These are phyloP conservation scores for Metahyphopichia silvanorum DNA, from an alignment of 805 yeast species.

Conservation along the genomic window DNA sequence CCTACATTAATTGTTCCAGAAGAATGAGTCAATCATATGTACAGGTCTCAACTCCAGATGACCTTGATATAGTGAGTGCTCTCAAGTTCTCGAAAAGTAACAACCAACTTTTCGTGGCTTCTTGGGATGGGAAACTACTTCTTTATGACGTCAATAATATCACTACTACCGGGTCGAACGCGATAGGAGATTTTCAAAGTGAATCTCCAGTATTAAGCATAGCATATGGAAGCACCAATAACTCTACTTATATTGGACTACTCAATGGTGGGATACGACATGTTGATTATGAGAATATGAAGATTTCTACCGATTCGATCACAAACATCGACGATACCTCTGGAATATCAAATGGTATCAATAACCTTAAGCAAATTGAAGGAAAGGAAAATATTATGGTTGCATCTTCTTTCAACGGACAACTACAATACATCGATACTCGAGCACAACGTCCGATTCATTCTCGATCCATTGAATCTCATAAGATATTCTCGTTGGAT, in stretches of 20 bases:
- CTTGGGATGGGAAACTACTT: conserved; percentile 56
- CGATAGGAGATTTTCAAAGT: conserved; percentile 7
- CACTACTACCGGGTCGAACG: conserved; percentile 5
- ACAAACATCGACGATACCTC: conserved; percentile 9
- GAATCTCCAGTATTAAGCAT: conserved; percentile 25
- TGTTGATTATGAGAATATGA: conserved; percentile 47
- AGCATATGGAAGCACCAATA: conserved; percentile 20
- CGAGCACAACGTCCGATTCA: conserved; percentile 12
- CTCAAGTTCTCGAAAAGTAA: conserved; percentile 33
- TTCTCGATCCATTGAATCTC: conserved; percentile 20
- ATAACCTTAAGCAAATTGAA: conserved; percentile 24
- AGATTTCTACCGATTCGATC: conserved; percentile 8
- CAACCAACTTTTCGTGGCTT: conserved; percentile 43
- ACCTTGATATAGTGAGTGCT: conserved; percentile 42
- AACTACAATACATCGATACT: conserved; percentile 46
- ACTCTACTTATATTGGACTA: conserved; percentile 43
- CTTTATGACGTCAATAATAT: conserved; percentile 31
- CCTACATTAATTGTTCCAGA: no score
- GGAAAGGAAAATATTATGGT: conserved; percentile 31
- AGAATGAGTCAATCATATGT: conserved; percentile 1
- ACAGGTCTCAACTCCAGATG: conserved; percentile 18
- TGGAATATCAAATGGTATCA: conserved; percentile 28
- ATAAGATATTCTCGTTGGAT: conserved; percentile 65
- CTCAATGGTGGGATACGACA: conserved; percentile 53
- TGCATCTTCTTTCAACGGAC: conserved; percentile 63